Percentiles rank a stretch among this genome's conserved stretches.
Evolutionary conservation across 1,284 basidiomycete genomes (phyloP).

Genomic region (Lentinus polychrous): DNA sequence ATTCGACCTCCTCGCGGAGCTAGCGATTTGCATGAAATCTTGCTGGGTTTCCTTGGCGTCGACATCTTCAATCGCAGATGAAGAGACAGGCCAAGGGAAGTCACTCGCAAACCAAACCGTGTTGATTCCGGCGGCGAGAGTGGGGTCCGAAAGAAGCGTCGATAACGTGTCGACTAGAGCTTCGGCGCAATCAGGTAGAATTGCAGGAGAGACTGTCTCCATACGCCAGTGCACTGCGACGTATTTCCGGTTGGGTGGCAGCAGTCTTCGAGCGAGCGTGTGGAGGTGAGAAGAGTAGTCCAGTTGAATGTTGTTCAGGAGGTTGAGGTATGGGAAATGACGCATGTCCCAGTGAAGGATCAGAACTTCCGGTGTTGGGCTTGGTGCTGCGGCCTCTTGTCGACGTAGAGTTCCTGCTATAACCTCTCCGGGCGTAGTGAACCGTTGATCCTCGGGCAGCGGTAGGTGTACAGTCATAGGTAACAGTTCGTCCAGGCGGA

Average conservation of each 20-base stretch:
- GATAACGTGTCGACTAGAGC: conserved; percentile 36
- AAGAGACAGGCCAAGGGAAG: conserved; percentile 28
- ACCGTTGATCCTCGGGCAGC: not conserved
- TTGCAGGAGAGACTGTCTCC: conserved; percentile 33
- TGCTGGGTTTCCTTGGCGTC: not conserved
- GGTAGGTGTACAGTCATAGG: conserved; percentile 11
- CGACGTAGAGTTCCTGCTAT: not conserved
- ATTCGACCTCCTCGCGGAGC: conserved; percentile 23
- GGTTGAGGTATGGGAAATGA: conserved; percentile 25
- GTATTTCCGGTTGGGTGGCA: conserved; percentile 29
- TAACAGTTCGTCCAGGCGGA: conserved; percentile 9
- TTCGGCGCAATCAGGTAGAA: conserved; percentile 37
- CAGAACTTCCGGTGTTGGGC: conserved; percentile 28
- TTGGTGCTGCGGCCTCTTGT: not conserved
- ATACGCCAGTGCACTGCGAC: conserved; percentile 45
- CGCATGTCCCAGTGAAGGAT: conserved; percentile 41
- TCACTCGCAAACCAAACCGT: conserved; percentile 45
- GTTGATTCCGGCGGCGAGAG: conserved; percentile 21
- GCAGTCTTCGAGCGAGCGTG: conserved; percentile 30
- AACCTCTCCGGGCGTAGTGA: not conserved
- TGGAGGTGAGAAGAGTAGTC: conserved; percentile 34
- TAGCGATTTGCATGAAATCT: conserved; percentile 1
- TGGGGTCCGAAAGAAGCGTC: conserved; percentile 26
- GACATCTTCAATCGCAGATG: not conserved
- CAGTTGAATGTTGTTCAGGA: conserved; percentile 11